Evolutionary conservation across 1,284 basidiomycete species (phyloP), one percentile per base, ranked within the genome.

Genomic region (Papiliotrema nemorosa): DNA sequence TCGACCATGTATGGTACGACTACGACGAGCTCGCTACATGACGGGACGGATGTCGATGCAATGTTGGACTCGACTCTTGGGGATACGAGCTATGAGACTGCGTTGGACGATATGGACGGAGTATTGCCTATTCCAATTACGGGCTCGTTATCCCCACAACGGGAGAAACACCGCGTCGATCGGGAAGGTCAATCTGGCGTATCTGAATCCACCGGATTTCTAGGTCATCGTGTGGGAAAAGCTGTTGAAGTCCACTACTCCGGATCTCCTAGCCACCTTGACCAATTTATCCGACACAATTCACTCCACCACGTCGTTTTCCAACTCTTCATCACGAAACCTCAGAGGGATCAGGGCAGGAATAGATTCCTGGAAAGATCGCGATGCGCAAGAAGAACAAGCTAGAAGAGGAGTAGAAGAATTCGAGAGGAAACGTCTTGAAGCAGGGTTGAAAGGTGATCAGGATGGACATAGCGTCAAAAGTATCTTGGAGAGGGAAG

Each of bases 291-390:
- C 43, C 16, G 59, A 61, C 5, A 49, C 49, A 5, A 24, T 58
- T 14, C 53, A 50, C 41, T 51, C 41, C 2, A 25, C 49, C 13
- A 36, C 57, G 1, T 61, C 59, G 2, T 24, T 54, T 7, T 38
- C 45, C 12, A 52, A 47, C 1, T 52, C 49, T 7, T 14, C 55
- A 4, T n/a, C 49, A 2, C 35, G 59, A 3, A 51, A 53, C 21
- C 21, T 58, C 4, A 39, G 48, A 41, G 54, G 54, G 4, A 52
- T 61, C 6, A 45, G 47, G 36, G 44, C 54, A 12, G 46, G 49
- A 1, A 40, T 58, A 5, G 49, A 49, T 12, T 41, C 42, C 1
- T 50, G 43, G 26, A 26, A 47, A 21, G 56, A 56, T 26, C 42
- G 57, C 12, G 54, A 61, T 26, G 35, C 52, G 5, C n/a, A 44